Evolutionary conservation across 257 asterid genomes (phyloP).

Genomic region (Solanum rostratum): DNA sequence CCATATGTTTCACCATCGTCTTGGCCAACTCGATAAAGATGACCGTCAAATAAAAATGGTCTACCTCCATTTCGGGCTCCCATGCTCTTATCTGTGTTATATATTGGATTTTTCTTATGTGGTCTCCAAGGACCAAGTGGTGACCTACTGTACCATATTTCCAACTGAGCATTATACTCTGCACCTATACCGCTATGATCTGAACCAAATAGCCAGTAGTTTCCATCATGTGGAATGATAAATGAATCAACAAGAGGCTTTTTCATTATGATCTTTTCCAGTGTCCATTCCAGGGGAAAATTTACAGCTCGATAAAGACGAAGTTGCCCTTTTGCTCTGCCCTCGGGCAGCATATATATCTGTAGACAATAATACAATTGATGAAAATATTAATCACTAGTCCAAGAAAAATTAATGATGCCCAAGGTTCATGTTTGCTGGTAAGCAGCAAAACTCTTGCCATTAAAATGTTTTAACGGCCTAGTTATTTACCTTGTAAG

Average conservation of each 20-base stretch:
- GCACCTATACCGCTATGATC: conserved; percentile 78
- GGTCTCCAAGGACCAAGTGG: conserved; percentile 93
- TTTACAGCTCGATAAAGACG: conserved; percentile 78
- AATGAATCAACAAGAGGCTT: conserved; percentile 76
- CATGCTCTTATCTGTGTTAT: conserved; percentile 59
- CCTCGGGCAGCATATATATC: conserved; percentile 97
- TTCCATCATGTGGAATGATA: conserved; percentile 59
- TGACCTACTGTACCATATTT: conserved; percentile 72
- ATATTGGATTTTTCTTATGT: conserved; percentile 71
- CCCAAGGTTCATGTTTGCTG: background rate
- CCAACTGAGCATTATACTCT: conserved; percentile 67
- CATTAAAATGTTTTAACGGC: background rate
- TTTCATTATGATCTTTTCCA: conserved; percentile 50
- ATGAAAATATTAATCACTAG: background rate
- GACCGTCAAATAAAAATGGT: conserved; percentile 56
- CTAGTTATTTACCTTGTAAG: background rate
- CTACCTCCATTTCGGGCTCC: conserved; percentile 98
- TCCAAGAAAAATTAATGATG: background rate
- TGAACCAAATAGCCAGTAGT: conserved; percentile 86
- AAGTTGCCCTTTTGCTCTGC: conserved; percentile 75
- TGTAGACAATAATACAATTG: conserved; percentile 11
- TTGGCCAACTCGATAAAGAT: conserved; percentile 80
- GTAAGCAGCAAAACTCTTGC: background rate
- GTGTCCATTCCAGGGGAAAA: conserved; percentile 74
- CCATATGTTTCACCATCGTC: conserved; percentile 85